Percentiles rank a stretch among this genome's conserved stretches.
Conservation (phyloP, 768 basidiomycete species). For the Trametopsis cervina region DNA sequence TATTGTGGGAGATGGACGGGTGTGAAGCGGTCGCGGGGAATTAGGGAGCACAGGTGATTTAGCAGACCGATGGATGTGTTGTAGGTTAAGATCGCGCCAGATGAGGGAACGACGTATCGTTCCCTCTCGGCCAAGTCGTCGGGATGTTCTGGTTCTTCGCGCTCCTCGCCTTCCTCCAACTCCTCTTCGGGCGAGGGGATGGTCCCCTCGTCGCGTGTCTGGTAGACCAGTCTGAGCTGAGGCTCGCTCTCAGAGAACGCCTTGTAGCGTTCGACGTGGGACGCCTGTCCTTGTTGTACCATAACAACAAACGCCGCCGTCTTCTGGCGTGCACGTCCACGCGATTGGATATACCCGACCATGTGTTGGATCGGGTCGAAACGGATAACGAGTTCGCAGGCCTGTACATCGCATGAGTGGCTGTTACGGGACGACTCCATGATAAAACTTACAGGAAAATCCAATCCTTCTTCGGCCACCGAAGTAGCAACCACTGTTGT, state of each 20-base stretch:
- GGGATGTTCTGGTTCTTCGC: conserved; percentile 28
- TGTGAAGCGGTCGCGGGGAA: conserved; percentile 68
- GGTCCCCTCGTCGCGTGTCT: conserved; percentile 33
- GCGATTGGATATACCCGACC: conserved; percentile 84
- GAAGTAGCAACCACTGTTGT: conserved; percentile 68
- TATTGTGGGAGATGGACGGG: conserved; percentile 53
- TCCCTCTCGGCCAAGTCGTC: conserved; percentile 61
- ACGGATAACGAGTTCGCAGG: conserved; percentile 80
- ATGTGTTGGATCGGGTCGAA: conserved; percentile 80
- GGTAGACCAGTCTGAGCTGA: conserved; percentile 57
- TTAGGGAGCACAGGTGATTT: conserved; percentile 69
- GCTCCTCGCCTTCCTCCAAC: conserved; percentile 36
- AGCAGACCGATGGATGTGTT: conserved; percentile 67
- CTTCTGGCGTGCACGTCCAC: conserved; percentile 76
- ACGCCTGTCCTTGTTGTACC: conserved; percentile 55
- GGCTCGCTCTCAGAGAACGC: conserved; percentile 55
- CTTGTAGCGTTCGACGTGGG: conserved; percentile 52
- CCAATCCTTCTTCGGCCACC: conserved; percentile 89
- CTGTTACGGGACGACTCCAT: not conserved
- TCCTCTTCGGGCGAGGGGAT: conserved; percentile 31
- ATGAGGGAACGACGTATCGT: conserved; percentile 62
- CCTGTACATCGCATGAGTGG: conserved; percentile 44
- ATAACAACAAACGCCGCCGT: conserved; percentile 77
- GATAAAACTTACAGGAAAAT: conserved; percentile 59
- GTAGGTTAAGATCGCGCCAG: conserved; percentile 77